These are phyloP conservation scores for Taphrina betulina DNA, from an alignment of 1,139 yeast genomes.

Conservation along the genomic window DNA sequence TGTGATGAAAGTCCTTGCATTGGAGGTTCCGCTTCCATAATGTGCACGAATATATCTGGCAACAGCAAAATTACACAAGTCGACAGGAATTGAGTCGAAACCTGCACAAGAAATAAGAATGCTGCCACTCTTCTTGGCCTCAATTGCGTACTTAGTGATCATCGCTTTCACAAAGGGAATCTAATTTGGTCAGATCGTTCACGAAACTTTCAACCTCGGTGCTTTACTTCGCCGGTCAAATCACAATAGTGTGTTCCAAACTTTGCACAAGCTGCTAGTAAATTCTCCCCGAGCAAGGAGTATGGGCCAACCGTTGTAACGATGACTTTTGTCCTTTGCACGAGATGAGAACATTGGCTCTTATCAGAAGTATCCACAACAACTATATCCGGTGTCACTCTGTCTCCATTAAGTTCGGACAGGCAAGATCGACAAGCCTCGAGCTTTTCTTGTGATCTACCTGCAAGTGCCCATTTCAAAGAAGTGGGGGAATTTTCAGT, in stretches of 20 bases:
- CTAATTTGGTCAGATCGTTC: not conserved
- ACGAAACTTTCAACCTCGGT: not conserved
- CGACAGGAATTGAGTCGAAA: conserved; percentile 16
- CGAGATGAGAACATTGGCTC: not conserved
- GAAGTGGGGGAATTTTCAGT: not conserved
- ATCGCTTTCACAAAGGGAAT: conserved; percentile 10
- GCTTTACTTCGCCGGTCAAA: conserved; percentile 14
- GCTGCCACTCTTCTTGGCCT: conserved; percentile 1
- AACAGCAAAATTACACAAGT: not conserved
- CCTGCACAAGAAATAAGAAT: conserved; percentile 9
- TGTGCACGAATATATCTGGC: conserved; percentile 2
- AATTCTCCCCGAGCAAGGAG: conserved; percentile 1
- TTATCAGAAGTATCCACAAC: conserved; percentile 7
- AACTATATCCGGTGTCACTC: conserved; percentile 1
- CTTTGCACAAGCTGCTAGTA: conserved; percentile 12
- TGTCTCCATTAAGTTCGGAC: not conserved
- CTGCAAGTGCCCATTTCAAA: conserved; percentile 20
- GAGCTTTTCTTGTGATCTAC: conserved; percentile 6
- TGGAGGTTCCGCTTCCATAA: not conserved
- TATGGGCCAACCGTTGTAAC: conserved; percentile 21
- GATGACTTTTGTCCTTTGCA: conserved; percentile 7
- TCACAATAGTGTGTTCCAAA: conserved; percentile 18
- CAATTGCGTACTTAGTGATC: conserved; percentile 1
- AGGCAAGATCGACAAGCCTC: not conserved
- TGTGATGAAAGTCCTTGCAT: conserved; percentile 3